phyloP scores from a whole-genome alignment of 2,329 filamentous ascomycete genomes.

The Zymoseptoria brevis region DNA sequence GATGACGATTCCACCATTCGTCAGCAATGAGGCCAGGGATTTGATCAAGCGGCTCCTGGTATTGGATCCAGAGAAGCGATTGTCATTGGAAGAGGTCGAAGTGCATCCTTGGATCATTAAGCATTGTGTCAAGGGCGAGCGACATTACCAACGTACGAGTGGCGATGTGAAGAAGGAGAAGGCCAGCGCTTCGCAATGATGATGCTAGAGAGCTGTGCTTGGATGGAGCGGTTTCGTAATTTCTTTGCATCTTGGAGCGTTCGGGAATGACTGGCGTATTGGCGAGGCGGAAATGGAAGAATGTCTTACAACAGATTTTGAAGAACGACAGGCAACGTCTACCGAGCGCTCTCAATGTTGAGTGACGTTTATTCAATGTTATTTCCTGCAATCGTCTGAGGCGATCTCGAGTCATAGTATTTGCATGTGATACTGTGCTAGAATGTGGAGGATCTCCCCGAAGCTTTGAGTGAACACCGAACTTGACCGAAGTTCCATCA shows the following conservation, averaged over 20 bases:
- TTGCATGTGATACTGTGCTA: background rate
- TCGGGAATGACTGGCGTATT: background rate
- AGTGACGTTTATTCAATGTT: background rate
- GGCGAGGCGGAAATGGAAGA: background rate
- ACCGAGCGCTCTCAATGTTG: background rate
- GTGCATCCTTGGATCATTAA: constrained; percentile 94
- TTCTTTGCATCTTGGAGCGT: background rate
- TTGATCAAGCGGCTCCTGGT: constrained; percentile 87
- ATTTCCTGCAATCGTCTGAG: background rate
- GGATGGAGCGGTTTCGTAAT: constrained; percentile 1
- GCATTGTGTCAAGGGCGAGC: constrained; percentile 62
- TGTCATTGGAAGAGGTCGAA: constrained; percentile 81
- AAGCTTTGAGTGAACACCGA: background rate
- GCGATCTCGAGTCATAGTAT: background rate
- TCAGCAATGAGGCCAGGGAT: constrained; percentile 83
- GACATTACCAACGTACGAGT: constrained; percentile 37
- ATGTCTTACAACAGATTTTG: background rate
- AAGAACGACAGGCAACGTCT: background rate
- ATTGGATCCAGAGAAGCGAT: constrained; percentile 85
- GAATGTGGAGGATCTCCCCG: background rate
- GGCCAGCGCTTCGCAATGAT: constrained; percentile 2
- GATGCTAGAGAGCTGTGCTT: background rate
- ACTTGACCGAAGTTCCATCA: background rate
- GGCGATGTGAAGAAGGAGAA: constrained; percentile 21
- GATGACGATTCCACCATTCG: constrained; percentile 85